Evolutionary conservation across 1,139 yeast species (phyloP).

Genomic region (Saccharomycopsis hybrid): DNA sequence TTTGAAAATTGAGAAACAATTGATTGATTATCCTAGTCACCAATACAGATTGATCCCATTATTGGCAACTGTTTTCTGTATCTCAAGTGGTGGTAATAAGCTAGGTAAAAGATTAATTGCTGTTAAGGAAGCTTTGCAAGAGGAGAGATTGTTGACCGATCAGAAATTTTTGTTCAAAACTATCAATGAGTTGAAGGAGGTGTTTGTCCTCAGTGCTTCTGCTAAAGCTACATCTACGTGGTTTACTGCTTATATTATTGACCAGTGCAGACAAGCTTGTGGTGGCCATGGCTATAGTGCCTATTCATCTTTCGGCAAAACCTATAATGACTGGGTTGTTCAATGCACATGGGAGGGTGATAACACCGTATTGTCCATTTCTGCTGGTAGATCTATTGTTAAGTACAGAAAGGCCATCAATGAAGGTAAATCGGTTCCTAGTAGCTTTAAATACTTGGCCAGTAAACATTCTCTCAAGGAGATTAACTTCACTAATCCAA

Average conservation of each 20-base stretch:
- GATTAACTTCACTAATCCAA: constrained; percentile 33
- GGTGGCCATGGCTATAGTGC: constrained; percentile 96
- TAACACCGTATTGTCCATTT: constrained; percentile 76
- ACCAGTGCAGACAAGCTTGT: constrained; percentile 90
- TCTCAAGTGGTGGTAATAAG: constrained; percentile 60
- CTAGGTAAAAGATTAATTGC: constrained; percentile 47
- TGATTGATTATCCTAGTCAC: constrained; percentile 79
- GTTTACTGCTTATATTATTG: constrained; percentile 73
- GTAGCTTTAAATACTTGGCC: constrained; percentile 41
- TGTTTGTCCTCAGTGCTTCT: constrained; percentile 83
- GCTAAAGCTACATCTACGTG: constrained; percentile 87
- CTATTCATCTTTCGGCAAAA: constrained; percentile 85
- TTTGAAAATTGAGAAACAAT: constrained; percentile 43
- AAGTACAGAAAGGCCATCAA: constrained; percentile 42
- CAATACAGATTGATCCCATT: constrained; percentile 81
- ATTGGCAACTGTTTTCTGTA: constrained; percentile 72
- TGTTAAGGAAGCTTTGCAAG: constrained; percentile 46
- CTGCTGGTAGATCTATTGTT: constrained; percentile 72
- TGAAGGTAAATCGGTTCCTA: constrained; percentile 34
- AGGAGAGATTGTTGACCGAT: constrained; percentile 31
- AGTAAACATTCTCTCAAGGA: constrained; percentile 31
- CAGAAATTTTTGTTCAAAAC: constrained; percentile 29
- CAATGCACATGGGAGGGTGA: constrained; percentile 99
- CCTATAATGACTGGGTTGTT: constrained; percentile 87
- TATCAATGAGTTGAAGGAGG: constrained; percentile 61